Evolutionary conservation across 2,329 filamentous ascomycete genomes (phyloP), one percentile per base, ranked within the genome.

Genomic region (Beauveria asiatica): DNA sequence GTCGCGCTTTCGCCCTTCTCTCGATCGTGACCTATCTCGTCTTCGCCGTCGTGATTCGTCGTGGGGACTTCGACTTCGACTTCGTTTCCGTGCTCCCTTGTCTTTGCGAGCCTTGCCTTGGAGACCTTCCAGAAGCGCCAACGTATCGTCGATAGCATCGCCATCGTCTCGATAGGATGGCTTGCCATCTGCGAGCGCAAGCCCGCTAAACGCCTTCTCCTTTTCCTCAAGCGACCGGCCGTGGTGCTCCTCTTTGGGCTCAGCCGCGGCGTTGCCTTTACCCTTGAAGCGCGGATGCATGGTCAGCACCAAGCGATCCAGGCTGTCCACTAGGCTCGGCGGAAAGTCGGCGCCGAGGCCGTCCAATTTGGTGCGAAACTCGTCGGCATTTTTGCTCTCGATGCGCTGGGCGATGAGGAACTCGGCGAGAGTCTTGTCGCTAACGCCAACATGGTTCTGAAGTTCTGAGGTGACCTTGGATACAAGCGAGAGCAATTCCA

Each of bases 401-500:
- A 88, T 75, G 68, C 96, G 90, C 71, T 96, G 89, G 63, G 89
- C 89, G 70, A 99, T 96, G 68, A 99, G 85, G 71, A 96, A 99
- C 74, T 99, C 94, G 67, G 94, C 92, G 27, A 99, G 85, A 5
- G 91, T 96, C 75, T 96, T 97, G 76, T 99, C 92, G 71, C 84
- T 89, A 67, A 97, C 85, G 60, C 92, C 91, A 62, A 97, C 76
- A 75, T 99, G 90, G 70, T 99, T 99, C 68, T 96, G 88, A 57
- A 99, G 81, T 75, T 99, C 94, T 19, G 89, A 93, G 16, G 92
- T 92, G 67, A 99, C 91, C 74, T 93, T 96, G 55, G 91, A 94
- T 60, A 97, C 92, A 69, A 99, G 86, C 68, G 92, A 96, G 58
- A 99, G 83, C 63, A 95, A 81, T 80, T 99, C 94, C 71, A 99